A percentile compares a stretch with the other conserved stretches of the same genome.
These are phyloP conservation scores for Marchantia polymorpha DNA, from an alignment of 225 moss, liverwort and hornwort species.

Conservation along the genomic window DNA sequence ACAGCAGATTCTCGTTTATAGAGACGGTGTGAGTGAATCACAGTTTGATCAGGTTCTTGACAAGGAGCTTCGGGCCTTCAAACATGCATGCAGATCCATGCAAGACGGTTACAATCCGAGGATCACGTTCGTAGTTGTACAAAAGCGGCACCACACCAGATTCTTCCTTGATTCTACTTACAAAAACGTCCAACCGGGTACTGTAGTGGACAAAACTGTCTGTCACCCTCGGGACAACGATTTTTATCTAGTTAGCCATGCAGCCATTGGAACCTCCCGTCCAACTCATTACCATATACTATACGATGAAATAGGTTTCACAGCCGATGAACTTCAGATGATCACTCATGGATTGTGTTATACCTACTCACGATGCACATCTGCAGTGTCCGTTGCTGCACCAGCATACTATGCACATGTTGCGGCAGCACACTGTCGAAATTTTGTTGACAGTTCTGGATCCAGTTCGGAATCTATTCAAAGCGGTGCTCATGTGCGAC, in stretches of 20 bases:
- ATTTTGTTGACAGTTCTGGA: conserved; percentile 53
- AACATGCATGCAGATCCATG: conserved; percentile 56
- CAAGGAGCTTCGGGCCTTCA: conserved; percentile 64
- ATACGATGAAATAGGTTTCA: conserved; percentile 66
- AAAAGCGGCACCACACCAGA: conserved; percentile 88
- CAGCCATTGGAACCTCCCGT: conserved; percentile 76
- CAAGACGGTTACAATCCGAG: conserved; percentile 59
- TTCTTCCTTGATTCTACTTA: conserved; percentile 52
- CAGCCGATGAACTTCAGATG: conserved; percentile 71
- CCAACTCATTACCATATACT: conserved; percentile 91
- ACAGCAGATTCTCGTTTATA: conserved; percentile 70
- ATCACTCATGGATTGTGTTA: conserved; percentile 79
- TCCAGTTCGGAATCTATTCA: conserved; percentile 58
- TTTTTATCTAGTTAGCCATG: conserved; percentile 77
- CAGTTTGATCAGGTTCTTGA: conserved; percentile 82
- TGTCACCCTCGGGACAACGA: conserved; percentile 78
- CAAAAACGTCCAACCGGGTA: conserved; percentile 73
- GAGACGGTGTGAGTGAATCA: conserved; percentile 77
- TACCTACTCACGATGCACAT: conserved; percentile 82
- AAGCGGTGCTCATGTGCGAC: background rate
- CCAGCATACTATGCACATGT: conserved; percentile 91
- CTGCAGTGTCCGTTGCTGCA: conserved; percentile 77
- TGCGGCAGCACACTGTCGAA: conserved; percentile 69
- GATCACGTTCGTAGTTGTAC: conserved; percentile 75
- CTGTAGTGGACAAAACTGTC: conserved; percentile 71